phyloP scores from a whole-genome alignment of 768 basidiomycete genomes.

The Candolleomyces eurysporus region DNA sequence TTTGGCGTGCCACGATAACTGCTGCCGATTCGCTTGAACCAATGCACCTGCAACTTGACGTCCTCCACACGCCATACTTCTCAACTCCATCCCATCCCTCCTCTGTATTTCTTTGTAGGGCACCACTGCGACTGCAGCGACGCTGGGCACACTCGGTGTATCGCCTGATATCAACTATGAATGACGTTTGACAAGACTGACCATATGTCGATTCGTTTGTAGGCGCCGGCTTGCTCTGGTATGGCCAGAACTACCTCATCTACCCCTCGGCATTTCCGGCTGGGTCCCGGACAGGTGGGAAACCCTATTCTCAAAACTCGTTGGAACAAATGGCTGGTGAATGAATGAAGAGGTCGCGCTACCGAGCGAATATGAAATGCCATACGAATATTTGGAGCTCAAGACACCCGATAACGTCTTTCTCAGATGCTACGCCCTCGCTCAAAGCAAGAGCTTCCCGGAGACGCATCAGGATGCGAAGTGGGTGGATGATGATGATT shows the following conservation, averaged over 20 bases:
- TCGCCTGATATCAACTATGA: neutral
- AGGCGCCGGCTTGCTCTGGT: conserved; percentile 78
- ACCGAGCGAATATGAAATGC: conserved; percentile 68
- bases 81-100: neutral
- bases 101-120: conserved; percentile 43
- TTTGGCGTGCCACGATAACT: conserved; percentile 36
- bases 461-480: conserved; percentile 29
- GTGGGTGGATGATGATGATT: conserved; percentile 33
- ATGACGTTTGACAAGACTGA: neutral
- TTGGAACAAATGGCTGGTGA: neutral
- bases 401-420: conserved; percentile 69
- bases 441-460: conserved; percentile 53
- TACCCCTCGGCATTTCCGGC: conserved; percentile 82
- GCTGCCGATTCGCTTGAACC: too few species aligned
- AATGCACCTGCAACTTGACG: too few species aligned
- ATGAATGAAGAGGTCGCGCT: conserved; percentile 56
- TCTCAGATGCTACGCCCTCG: conserved; percentile 75
- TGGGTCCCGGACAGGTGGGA: conserved; percentile 72
- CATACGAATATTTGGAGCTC: conserved; percentile 74
- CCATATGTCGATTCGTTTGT: conserved; percentile 4
- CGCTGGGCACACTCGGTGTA: conserved; percentile 55
- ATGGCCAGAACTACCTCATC: conserved; percentile 86
- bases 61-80: too few species aligned
- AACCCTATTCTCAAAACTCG: neutral
- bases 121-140: conserved; percentile 53